Conservation (phyloP, 1,284 basidiomycete genomes). For the Porogramme epimiltina region DNA sequence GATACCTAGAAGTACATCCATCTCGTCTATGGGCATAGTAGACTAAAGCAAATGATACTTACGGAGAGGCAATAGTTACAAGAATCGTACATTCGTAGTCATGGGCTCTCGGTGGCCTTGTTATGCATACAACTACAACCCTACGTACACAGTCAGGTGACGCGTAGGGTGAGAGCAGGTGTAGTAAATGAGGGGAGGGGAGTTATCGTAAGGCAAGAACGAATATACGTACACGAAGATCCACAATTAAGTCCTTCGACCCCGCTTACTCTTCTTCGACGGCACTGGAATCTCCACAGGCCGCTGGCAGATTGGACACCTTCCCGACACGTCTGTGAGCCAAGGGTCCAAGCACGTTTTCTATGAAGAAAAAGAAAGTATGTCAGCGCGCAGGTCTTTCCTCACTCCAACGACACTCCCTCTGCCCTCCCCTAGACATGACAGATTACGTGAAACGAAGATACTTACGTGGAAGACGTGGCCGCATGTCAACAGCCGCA, state of each 20-base stretch:
- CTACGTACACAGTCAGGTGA: too few species aligned
- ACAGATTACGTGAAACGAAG: background rate
- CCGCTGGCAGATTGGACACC: slow-evolving; percentile 76
- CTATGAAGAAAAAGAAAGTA: slow-evolving; percentile 35
- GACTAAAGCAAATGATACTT: too few species aligned
- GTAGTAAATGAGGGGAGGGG: background rate
- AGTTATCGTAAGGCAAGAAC: background rate
- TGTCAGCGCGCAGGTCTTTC: background rate
- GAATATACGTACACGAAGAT: background rate
- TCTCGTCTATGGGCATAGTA: too few species aligned
- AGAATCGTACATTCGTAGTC: too few species aligned
- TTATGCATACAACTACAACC: too few species aligned
- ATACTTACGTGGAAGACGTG: slow-evolving; percentile 81
- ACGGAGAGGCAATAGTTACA: too few species aligned
- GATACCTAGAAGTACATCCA: too few species aligned
- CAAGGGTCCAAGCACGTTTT: slow-evolving; percentile 81
- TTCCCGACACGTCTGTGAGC: slow-evolving; percentile 75
- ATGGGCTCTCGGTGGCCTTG: too few species aligned
- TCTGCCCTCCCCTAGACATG: background rate
- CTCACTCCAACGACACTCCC: too few species aligned
- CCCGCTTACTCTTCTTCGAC: slow-evolving; percentile 26
- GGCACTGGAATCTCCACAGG: slow-evolving; percentile 41
- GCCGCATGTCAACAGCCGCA: slow-evolving; percentile 71
- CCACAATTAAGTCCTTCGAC: slow-evolving; percentile 4
- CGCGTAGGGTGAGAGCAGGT: too few species aligned